Evolutionary conservation across 2,329 filamentous ascomycete species (phyloP), one percentile per base, ranked within the genome.

Genomic region (Cercospora zeae-maydis): DNA sequence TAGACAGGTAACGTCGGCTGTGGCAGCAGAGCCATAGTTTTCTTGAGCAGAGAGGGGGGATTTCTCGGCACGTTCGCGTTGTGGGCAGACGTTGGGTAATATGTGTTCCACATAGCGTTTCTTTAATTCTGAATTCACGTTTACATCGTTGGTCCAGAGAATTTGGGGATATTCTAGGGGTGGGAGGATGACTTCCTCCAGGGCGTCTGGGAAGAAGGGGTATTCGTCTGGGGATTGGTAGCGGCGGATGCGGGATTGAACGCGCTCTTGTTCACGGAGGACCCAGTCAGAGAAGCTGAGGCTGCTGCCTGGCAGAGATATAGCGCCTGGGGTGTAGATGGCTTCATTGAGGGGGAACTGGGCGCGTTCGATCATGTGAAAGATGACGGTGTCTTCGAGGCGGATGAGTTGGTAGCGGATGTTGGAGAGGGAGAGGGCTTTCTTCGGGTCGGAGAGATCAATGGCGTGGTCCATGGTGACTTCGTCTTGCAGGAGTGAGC

Each of bases 221-320:
- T 96, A 93, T 79, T 99, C 95, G 82, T 99, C 95, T 39, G 95
- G 95, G 0, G 92, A 92, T 76, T 99, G 88, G 82, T 92, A 99
- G 75, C 95, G 92, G 69, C 95, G 92, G 70, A 99, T 93, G 58
- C 92, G 86, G 13, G 93, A 96, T 76, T 99, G 93, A 5, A 98
- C 81, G 66, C 87, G 88, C 79, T 99, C 95, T 75, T 96, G 91
- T 76, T 96, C 90, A 69, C 83, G 84, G 30, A 98, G 87, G 75
- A 96, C 89, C 90, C 93, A 99, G 82, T 98, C 95, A 76, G 96
- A 87, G 75, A 99, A 91, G 76, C 89, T 92, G 61, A 95, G 84
- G 58, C 85, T 75, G 75, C 82, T 85, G 74, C 86, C 80, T 16
- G 92, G 92, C 66, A 98, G 89, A 33, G 85, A 81, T 51, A 98